Evolutionary conservation across 768 basidiomycete genomes (phyloP).

Genomic region (Tephrocybe sp.): DNA sequence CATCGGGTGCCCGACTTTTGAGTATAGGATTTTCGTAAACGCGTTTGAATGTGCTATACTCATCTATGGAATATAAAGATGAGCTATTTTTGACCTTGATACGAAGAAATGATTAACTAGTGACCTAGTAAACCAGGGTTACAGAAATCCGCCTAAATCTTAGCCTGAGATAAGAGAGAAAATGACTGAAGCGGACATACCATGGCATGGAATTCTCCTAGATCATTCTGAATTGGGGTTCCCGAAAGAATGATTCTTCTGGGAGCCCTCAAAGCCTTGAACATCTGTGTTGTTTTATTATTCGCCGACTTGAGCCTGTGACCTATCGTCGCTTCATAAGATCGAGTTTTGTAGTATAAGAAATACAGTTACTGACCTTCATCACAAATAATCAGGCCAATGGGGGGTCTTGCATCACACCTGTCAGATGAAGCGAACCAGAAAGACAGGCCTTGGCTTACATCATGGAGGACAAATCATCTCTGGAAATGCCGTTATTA

Average conservation of each 20-base stretch:
- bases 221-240: conserved; percentile 96
- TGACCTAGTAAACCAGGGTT: conserved; percentile 90
- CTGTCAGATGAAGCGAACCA: conserved; percentile 1
- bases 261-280: conserved; percentile 71
- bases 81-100: background rate
- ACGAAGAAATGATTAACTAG: conserved; percentile 6
- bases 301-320: conserved; percentile 91
- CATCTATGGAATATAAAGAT: conserved; percentile 42
- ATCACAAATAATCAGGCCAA: conserved; percentile 93
- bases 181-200: conserved; percentile 36
- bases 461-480: conserved; percentile 62
- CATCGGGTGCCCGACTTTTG: conserved; percentile 77
- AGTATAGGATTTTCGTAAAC: conserved; percentile 89
- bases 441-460: conserved; percentile 26
- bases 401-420: conserved; percentile 61
- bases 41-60: conserved; percentile 70
- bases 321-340: conserved; percentile 37
- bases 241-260: conserved; percentile 89
- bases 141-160: conserved; percentile 78
- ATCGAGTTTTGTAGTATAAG: background rate
- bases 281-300: conserved; percentile 87
- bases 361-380: conserved; percentile 54
- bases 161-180: background rate
- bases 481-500: conserved; percentile 11
- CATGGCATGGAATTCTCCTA: conserved; percentile 96